Conservation (phyloP, 768 basidiomycete species). For the Rhizopogon rudus region DNA sequence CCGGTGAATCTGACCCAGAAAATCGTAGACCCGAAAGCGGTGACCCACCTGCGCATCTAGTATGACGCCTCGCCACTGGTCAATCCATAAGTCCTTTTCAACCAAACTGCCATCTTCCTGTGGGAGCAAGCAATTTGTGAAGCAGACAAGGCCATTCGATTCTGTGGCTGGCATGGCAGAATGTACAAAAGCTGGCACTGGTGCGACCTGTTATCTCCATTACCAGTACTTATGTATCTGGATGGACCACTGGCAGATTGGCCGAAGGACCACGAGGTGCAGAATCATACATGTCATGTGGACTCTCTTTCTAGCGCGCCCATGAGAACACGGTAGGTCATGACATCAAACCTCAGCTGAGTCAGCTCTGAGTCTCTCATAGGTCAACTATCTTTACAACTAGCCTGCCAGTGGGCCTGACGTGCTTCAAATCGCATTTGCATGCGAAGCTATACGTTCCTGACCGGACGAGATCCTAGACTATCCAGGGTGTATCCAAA, state of each 20-base stretch:
- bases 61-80: constrained; percentile 67
- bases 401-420: too few relatives aligned
- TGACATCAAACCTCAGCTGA: background rate
- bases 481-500: background rate
- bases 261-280: background rate
- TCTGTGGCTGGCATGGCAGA: constrained; percentile 11
- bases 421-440: constrained; percentile 15
- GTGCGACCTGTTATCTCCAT: background rate
- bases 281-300: background rate
- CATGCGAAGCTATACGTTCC: constrained; percentile 11
- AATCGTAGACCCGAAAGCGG: background rate
- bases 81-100: constrained; percentile 78
- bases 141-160: constrained; percentile 71
- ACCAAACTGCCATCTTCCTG: constrained; percentile 75
- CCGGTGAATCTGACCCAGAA: constrained; percentile 1
- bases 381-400: constrained; percentile 3
- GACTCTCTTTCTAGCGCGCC: background rate
- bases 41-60: constrained; percentile 63
- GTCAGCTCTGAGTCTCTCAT: background rate
- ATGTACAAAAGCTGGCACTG: background rate
- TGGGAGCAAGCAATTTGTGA: constrained; percentile 82
- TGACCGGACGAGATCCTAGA: background rate
- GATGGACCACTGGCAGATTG: background rate
- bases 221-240: background rate
- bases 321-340: background rate